phyloP scores from a whole-genome alignment of 2,329 filamentous ascomycete species.

The Elsinoe fawcettii region DNA sequence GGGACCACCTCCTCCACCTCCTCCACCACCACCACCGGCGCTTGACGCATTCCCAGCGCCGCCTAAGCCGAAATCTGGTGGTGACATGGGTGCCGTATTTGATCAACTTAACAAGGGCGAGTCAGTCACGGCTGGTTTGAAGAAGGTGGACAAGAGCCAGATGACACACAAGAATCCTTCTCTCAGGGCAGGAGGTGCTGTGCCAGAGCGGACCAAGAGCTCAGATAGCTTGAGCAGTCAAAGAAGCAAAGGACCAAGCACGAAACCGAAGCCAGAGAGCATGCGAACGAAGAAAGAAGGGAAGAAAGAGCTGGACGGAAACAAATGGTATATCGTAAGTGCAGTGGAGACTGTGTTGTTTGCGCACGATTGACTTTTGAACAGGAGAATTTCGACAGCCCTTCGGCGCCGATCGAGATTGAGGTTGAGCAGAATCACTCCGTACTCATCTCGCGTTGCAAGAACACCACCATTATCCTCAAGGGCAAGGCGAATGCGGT shows the following conservation, averaged over 20 bases:
- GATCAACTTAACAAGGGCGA: constrained; percentile 83
- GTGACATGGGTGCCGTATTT: constrained; percentile 80
- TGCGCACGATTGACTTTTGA: not conserved
- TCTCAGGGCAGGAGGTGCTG: constrained; percentile 64
- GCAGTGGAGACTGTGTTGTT: not conserved
- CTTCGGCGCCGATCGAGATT: constrained; percentile 65
- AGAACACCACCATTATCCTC: constrained; percentile 80
- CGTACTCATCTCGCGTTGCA: constrained; percentile 85
- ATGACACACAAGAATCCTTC: constrained; percentile 99
- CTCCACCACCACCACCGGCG: constrained; percentile 51
- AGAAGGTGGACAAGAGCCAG: constrained; percentile 88
- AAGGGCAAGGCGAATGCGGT: constrained; percentile 96
- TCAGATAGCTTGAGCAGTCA: constrained; percentile 48
- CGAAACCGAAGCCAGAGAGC: constrained; percentile 46
- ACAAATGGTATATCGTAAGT: constrained; percentile 83
- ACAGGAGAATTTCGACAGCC: constrained; percentile 83
- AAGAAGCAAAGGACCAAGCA: constrained; percentile 81
- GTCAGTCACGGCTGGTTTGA: constrained; percentile 76
- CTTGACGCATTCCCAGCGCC: constrained; percentile 49
- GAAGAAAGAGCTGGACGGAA: constrained; percentile 49
- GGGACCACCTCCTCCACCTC: constrained; percentile 57
- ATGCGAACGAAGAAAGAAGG: constrained; percentile 33
- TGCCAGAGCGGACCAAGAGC: constrained; percentile 52
- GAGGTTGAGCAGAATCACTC: constrained; percentile 78
- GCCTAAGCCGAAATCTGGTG: constrained; percentile 41